Evolutionary conservation across 1,284 basidiomycete genomes (phyloP).

Genomic region (Somion occarium): DNA sequence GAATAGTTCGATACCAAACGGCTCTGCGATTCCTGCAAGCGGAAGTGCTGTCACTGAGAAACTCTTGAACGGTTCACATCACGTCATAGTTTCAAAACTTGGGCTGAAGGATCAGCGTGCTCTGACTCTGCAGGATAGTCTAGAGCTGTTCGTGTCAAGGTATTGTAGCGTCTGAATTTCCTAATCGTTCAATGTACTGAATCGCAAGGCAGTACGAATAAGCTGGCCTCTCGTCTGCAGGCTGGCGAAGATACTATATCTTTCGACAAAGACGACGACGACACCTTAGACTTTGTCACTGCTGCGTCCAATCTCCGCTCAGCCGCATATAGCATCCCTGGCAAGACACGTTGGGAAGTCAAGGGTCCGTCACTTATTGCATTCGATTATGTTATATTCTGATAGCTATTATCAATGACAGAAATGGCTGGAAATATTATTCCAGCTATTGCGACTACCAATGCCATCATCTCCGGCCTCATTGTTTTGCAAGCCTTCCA

Average conservation of each 20-base stretch:
- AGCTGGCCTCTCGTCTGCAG: constrained; percentile 71
- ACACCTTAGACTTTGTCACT: constrained; percentile 95
- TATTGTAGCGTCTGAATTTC: constrained; percentile 25
- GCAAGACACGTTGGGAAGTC: constrained; percentile 93
- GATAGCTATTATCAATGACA: constrained; percentile 28
- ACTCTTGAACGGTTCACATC: constrained; percentile 17
- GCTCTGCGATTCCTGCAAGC: constrained; percentile 20
- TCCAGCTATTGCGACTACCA: constrained; percentile 98
- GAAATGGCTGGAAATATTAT: constrained; percentile 99
- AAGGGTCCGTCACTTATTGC: constrained; percentile 57
- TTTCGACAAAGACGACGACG: constrained; percentile 98
- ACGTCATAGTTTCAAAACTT: constrained; percentile 18
- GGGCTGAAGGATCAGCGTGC: constrained; percentile 79
- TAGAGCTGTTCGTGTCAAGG: constrained; percentile 82
- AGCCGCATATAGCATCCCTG: constrained; percentile 83
- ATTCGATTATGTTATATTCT: background rate
- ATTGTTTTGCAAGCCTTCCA: constrained; percentile 92
- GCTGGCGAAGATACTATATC: constrained; percentile 74
- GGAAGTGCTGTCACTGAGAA: constrained; percentile 22
- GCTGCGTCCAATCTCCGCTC: constrained; percentile 92
- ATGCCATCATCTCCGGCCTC: constrained; percentile 93
- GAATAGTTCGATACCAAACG: constrained; percentile 21
- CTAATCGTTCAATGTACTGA: background rate
- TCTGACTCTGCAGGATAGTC: constrained; percentile 73
- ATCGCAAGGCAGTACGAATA: constrained; percentile 56